These are phyloP conservation scores for Serendipita indica DNA, from an alignment of 768 basidiomycete genomes.

Conservation along the genomic window DNA sequence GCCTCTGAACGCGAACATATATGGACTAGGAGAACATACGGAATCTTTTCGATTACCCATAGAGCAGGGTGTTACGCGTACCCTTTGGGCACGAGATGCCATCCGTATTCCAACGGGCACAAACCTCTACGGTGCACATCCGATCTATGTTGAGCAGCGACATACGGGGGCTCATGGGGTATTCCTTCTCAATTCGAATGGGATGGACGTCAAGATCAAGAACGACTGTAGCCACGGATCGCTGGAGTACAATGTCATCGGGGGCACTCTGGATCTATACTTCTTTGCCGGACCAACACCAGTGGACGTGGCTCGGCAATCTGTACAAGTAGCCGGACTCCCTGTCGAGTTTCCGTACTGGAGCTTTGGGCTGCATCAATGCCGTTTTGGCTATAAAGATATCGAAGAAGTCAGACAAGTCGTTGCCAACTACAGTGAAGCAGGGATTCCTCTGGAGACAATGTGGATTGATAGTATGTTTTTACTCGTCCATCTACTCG, in stretches of 20 bases:
- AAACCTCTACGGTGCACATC: conserved; percentile 61
- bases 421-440: conserved; percentile 43
- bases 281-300: conserved; percentile 57
- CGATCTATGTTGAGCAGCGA: conserved; percentile 58
- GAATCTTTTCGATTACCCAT: conserved; percentile 44
- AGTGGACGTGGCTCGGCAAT: conserved; percentile 45
- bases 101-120: conserved; percentile 41
- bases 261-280: conserved; percentile 64
- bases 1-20: conserved; percentile 49
- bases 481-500: not conserved
- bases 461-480: conserved; percentile 55
- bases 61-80: conserved; percentile 26
- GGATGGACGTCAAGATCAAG: conserved; percentile 61
- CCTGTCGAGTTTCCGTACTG: conserved; percentile 66
- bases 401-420: conserved; percentile 48
- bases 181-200: conserved; percentile 52
- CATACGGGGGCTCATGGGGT: conserved; percentile 53
- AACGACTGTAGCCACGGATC: conserved; percentile 24
- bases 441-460: conserved; percentile 53
- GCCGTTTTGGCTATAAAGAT: conserved; percentile 58
- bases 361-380: conserved; percentile 59
- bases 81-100: conserved; percentile 53
- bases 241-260: conserved; percentile 64
- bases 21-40: conserved; percentile 65
- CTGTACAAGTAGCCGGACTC: conserved; percentile 46